Conservation (phyloP, 2,329 filamentous ascomycete species). For the Phoma herbarum region DNA sequence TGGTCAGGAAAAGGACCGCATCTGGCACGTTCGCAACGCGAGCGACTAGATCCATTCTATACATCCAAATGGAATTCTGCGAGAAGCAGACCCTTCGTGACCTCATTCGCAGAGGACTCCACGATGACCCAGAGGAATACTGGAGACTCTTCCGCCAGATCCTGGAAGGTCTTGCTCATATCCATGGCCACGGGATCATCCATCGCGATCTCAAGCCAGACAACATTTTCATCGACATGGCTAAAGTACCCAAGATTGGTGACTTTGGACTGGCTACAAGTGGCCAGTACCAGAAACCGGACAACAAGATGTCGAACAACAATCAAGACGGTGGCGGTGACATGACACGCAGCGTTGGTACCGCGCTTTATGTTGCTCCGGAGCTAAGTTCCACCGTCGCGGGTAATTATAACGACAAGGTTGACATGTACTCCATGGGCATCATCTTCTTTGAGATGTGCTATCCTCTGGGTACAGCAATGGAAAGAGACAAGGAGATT, state of each 20-base stretch:
- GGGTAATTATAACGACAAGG: slow-evolving; percentile 88
- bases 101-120: slow-evolving; percentile 78
- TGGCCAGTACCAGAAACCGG: slow-evolving; percentile 73
- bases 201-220: slow-evolving; percentile 97
- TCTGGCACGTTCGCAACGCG: slow-evolving; percentile 59
- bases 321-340: slow-evolving; percentile 60
- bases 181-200: slow-evolving; percentile 90
- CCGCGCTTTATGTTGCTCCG: slow-evolving; percentile 90
- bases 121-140: slow-evolving; percentile 76
- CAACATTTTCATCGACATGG: slow-evolving; percentile 93
- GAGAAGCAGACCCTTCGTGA: slow-evolving; percentile 92
- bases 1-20: slow-evolving; percentile 49
- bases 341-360: slow-evolving; percentile 76
- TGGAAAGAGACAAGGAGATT: slow-evolving; percentile 72
- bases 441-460: slow-evolving; percentile 99
- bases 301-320: slow-evolving; percentile 56
- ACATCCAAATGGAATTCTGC: slow-evolving; percentile 99
- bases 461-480: slow-evolving; percentile 66
- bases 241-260: slow-evolving; percentile 92
- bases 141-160: slow-evolving; percentile 95
- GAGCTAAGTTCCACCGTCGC: slow-evolving; percentile 81
- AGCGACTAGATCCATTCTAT: slow-evolving; percentile 76
- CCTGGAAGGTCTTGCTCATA: slow-evolving; percentile 86
- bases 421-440: slow-evolving; percentile 98
- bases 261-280: slow-evolving; percentile 96